Evolutionary conservation across 2,329 filamentous ascomycete species (phyloP), one percentile per base, ranked within the genome.

Genomic region (Botrytis pseudocinerea): DNA sequence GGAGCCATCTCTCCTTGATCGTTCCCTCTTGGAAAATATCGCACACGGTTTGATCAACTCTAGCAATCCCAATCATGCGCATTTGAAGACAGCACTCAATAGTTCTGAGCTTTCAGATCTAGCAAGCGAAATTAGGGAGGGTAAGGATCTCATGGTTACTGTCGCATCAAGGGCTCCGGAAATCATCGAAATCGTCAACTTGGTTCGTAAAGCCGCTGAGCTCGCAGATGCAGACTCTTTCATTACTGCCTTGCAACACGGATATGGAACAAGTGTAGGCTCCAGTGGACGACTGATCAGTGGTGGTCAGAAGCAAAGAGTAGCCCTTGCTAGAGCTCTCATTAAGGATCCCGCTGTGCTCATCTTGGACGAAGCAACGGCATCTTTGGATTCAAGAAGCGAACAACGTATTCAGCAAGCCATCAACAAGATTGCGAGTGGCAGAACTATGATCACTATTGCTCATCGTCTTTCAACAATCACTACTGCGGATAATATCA

Each of bases 371-470:
- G 89, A 91, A 77, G 88, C 89, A 6, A 91, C 89, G 3, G 85
- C 88, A 0, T 85, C 88, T 1, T 81, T 97, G 32, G 94, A 97
- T 80, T 93, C 93, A 0, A 92, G 95, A 76, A 97, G 94, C 0
- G 94, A 97, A 82, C 92, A 96, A 81, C 92, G 95, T 80, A 97
- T 97, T 74, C 94, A 97, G 82, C 88, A 91, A 71, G 94, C 94
- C 38, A 88, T 98, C 42, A 90, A 92, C 72, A 93, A 88, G 25
- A 89, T 98, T 66, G 92, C 93, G 18, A 87, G 91, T 76, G 94
- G 93, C 64, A 92, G 95, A 62, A 98, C 95, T 0, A 90, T 97
- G 83, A 88, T 98, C 74, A 94, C 98, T 61, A 98, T 98, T 57
- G 65, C 65, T 57, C 94, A 97, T 82, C 91, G 94, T 69, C 85